Percentiles rank a stretch among this genome's conserved stretches.
These are phyloP conservation scores for Earliella scabrosa DNA, from an alignment of 1,284 basidiomycete species.

Conservation along the genomic window DNA sequence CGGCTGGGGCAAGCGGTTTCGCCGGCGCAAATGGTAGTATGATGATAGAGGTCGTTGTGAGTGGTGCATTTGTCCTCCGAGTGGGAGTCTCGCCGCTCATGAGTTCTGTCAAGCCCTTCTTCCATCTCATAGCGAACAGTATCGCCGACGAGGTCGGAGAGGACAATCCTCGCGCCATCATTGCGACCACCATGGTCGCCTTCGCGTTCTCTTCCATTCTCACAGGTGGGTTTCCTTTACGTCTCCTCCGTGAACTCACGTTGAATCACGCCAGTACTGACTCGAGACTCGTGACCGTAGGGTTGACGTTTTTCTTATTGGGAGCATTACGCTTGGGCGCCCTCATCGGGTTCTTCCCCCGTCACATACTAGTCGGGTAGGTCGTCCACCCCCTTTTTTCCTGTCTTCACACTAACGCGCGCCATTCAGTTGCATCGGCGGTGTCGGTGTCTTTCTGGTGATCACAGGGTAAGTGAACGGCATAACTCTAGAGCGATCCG, in stretches of 20 bases:
- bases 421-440: constrained; percentile 82
- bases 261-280: no score
- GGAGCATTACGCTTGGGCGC: constrained; percentile 85
- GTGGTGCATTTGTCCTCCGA: constrained; percentile 34
- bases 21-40: constrained; percentile 92
- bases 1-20: constrained; percentile 88
- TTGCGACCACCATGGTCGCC: constrained; percentile 91
- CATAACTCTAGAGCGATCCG: not conserved
- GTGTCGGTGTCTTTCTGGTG: constrained; percentile 92
- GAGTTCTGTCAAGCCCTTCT: constrained; percentile 73
- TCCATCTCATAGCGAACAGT: constrained; percentile 86
- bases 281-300: constrained; percentile 40
- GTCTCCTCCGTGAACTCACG: no score
- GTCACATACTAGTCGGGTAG: constrained; percentile 93
- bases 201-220: constrained; percentile 91
- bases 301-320: constrained; percentile 85
- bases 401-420: not conserved
- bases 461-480: constrained; percentile 71
- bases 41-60: constrained; percentile 97
- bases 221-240: constrained; percentile 83
- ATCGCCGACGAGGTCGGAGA: constrained; percentile 80
- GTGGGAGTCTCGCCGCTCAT: not conserved
- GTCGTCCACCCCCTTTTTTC: constrained; percentile 25
- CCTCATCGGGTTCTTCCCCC: constrained; percentile 94
- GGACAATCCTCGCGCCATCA: constrained; percentile 70